A percentile compares a stretch with the other conserved stretches of the same genome.
phyloP scores from a whole-genome alignment of 768 basidiomycete genomes.

The Leccinum incarnatum region DNA sequence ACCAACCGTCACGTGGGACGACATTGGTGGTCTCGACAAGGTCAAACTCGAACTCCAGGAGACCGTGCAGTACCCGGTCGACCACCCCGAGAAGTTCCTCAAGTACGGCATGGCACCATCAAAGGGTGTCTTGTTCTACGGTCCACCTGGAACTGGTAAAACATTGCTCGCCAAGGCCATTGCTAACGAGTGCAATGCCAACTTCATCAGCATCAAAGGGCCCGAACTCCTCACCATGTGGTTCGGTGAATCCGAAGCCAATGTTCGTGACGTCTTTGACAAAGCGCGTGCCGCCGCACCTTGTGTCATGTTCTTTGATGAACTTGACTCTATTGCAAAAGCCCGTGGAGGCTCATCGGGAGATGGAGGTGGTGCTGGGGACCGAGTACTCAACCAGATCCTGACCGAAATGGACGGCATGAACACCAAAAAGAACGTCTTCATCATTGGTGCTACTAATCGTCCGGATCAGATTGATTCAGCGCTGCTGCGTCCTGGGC shows the following conservation, averaged over 20 bases:
- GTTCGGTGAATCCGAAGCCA: conserved; percentile 99
- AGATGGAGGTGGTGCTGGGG: conserved; percentile 94
- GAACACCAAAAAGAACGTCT: conserved; percentile 99
- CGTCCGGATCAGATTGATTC: conserved; percentile 94
- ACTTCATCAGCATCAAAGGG: conserved; percentile 99
- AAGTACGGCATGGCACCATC: conserved; percentile 99
- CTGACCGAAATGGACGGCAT: conserved; percentile 99
- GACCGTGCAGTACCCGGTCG: conserved; percentile 99
- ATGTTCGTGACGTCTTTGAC: conserved; percentile 99
- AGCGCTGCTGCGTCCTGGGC: conserved; percentile 92
- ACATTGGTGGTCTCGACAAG: conserved; percentile 98
- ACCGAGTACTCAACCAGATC: conserved; percentile 96
- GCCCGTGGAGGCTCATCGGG: conserved; percentile 82
- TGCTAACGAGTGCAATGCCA: conserved; percentile 99
- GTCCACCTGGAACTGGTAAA: conserved; percentile 99
- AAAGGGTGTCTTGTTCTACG: conserved; percentile 99
- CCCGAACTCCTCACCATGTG: conserved; percentile 99
- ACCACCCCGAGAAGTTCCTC: conserved; percentile 99
- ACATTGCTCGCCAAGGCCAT: conserved; percentile 98
- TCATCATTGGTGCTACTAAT: conserved; percentile 97
- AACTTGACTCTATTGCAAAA: conserved; percentile 98
- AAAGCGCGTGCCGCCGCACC: conserved; percentile 99
- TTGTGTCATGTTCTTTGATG: conserved; percentile 99
- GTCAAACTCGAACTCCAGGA: conserved; percentile 99
- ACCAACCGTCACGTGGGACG: conserved; percentile 98